Evolutionary conservation across 371 early-diverging fungal genomes (phyloP).

Genomic region (Apophysomyces ossiformis): DNA sequence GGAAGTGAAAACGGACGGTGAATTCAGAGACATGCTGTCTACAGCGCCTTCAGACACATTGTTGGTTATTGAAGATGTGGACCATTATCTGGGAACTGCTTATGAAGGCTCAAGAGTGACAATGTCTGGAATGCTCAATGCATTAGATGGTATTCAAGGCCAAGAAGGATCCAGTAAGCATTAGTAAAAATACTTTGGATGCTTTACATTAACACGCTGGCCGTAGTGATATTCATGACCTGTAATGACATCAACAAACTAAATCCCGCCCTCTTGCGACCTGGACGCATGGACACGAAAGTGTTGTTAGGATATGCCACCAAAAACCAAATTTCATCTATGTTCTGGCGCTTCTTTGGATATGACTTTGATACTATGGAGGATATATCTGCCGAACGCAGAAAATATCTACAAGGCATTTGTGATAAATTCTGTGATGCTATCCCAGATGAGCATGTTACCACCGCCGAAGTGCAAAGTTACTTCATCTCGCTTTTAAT

Average conservation of each 20-base stretch:
- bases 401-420: conserved; percentile 4
- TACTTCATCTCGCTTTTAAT: conserved; percentile 32
- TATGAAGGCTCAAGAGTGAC: conserved; percentile 50
- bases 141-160: conserved; percentile 92
- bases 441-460: conserved; percentile 39
- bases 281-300: conserved; percentile 94
- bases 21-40: conserved; percentile 30
- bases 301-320: conserved; percentile 82
- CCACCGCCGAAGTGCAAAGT: conserved; percentile 54
- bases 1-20: conserved; percentile 37
- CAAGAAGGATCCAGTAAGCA: conserved; percentile 76
- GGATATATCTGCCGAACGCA: not conserved
- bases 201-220: not conserved
- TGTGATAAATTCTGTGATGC: conserved; percentile 16
- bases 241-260: conserved; percentile 94
- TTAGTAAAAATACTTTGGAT: not conserved
- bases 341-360: conserved; percentile 55
- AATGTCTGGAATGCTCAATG: conserved; percentile 91
- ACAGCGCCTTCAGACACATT: conserved; percentile 40
- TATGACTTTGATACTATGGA: conserved; percentile 1
- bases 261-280: conserved; percentile 94
- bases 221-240: conserved; percentile 85
- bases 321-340: conserved; percentile 65
- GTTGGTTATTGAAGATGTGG: conserved; percentile 55
- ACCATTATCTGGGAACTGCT: conserved; percentile 33